Percentiles rank a stretch among this genome's conserved stretches.
Evolutionary conservation across 768 basidiomycete genomes (phyloP).

Genomic region (Agaricus sinodeliciosus): DNA sequence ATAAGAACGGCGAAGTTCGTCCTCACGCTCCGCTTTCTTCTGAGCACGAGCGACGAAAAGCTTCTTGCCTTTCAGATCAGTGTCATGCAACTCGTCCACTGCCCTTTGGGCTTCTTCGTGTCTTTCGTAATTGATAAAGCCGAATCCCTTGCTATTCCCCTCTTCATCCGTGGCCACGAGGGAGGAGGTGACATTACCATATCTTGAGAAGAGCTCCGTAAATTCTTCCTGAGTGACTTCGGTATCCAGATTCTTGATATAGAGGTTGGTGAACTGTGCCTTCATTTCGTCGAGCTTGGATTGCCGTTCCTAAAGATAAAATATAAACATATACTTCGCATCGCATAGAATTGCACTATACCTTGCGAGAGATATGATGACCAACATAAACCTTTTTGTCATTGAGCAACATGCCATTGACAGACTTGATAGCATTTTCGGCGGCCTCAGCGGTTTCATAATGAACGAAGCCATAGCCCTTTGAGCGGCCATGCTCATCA

Average conservation of each 20-base stretch:
- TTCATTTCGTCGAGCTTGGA: constrained; percentile 98
- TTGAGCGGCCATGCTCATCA: constrained; percentile 91
- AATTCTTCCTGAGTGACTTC: constrained; percentile 86
- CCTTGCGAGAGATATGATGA: constrained; percentile 95
- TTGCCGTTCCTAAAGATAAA: constrained; percentile 70
- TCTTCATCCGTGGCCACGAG: constrained; percentile 78
- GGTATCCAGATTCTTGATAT: constrained; percentile 92
- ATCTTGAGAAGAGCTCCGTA: constrained; percentile 67
- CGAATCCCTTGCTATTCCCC: constrained; percentile 94
- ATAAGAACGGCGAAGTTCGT: constrained; percentile 88
- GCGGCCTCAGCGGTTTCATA: constrained; percentile 98
- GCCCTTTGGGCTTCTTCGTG: constrained; percentile 92
- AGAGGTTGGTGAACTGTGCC: constrained; percentile 96
- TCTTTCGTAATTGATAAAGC: constrained; percentile 92
- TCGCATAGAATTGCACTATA: constrained; percentile 17
- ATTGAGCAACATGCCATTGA: constrained; percentile 98
- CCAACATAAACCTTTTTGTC: constrained; percentile 99
- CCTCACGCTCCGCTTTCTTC: constrained; percentile 97
- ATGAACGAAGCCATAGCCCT: constrained; percentile 98
- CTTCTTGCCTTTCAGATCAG: constrained; percentile 78
- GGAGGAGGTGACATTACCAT: constrained; percentile 85
- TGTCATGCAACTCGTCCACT: constrained; percentile 85
- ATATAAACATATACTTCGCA: not conserved
- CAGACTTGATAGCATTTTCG: constrained; percentile 93
- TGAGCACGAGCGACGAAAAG: constrained; percentile 95